phyloP scores from a whole-genome alignment of 768 basidiomycete species.

The Collybiopsis confluens region DNA sequence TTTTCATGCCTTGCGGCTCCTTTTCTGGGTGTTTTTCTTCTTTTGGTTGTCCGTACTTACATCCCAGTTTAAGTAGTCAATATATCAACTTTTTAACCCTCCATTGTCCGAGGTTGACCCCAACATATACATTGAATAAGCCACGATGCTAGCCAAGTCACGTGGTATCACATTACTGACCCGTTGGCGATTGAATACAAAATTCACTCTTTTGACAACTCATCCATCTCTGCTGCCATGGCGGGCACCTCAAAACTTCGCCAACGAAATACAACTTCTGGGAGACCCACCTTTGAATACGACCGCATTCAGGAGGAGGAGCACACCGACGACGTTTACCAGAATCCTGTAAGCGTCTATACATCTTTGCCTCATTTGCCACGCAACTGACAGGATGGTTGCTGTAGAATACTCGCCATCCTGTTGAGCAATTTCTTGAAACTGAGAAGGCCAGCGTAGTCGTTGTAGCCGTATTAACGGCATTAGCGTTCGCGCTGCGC shows the following conservation, averaged over 20 bases:
- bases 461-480: constrained; percentile 62
- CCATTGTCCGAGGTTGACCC: too few species aligned
- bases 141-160: neutral
- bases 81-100: neutral
- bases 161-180: neutral
- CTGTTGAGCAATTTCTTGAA: constrained; percentile 59
- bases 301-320: constrained; percentile 48
- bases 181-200: neutral
- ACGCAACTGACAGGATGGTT: constrained; percentile 5
- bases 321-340: constrained; percentile 44
- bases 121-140: too few species aligned
- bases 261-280: constrained; percentile 7
- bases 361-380: constrained; percentile 12
- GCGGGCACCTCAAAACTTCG: constrained; percentile 14
- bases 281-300: constrained; percentile 15
- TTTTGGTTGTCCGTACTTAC: constrained; percentile 1
- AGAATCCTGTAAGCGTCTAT: constrained; percentile 38
- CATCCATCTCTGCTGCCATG: constrained; percentile 6
- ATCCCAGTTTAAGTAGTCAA: neutral
- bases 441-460: constrained; percentile 56
- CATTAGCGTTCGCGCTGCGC: constrained; percentile 75
- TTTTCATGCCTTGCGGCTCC: neutral
- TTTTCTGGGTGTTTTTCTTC: neutral
- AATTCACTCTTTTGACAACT: neutral
- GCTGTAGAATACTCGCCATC: constrained; percentile 49